These are phyloP conservation scores for Populus deltoides DNA, from an alignment of 345 rosid species.

Conservation along the genomic window DNA sequence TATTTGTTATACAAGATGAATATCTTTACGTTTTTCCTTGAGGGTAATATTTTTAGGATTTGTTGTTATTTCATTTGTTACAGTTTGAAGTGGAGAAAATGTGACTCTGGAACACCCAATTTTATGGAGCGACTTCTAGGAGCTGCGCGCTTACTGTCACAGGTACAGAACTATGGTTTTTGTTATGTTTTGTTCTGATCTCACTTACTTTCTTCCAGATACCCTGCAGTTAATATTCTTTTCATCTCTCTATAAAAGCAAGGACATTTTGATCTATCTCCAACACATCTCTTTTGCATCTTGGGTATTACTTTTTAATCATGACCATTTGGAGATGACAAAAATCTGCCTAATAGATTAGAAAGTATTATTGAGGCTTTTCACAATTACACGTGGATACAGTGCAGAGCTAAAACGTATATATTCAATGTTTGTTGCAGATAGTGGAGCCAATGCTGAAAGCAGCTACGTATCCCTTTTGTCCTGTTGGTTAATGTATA, in stretches of 20 bases:
- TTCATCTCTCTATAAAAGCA: neutral
- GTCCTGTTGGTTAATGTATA: slow-evolving; percentile 4
- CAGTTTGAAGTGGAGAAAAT: slow-evolving; percentile 74
- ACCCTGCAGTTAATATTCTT: neutral
- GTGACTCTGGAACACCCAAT: slow-evolving; percentile 53
- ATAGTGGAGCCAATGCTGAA: slow-evolving; percentile 86
- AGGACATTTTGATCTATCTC: neutral
- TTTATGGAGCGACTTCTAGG: slow-evolving; percentile 78
- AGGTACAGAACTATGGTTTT: slow-evolving; percentile 35
- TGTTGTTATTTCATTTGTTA: neutral
- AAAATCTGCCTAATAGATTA: neutral
- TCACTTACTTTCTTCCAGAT: neutral
- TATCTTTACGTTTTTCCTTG: neutral
- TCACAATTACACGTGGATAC: neutral
- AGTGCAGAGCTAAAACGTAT: neutral
- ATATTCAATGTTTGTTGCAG: slow-evolving; percentile 40
- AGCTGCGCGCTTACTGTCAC: slow-evolving; percentile 71
- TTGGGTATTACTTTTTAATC: neutral
- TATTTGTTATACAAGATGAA: neutral
- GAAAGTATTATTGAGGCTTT: neutral
- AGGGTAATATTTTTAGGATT: neutral
- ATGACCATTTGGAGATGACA: neutral
- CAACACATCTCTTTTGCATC: neutral
- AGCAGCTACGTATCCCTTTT: slow-evolving; percentile 73
- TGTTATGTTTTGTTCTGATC: neutral